Percentiles rank a stretch among this genome's conserved stretches.
These are phyloP conservation scores for Penicillium desertorum DNA, from an alignment of 495 filamentous ascomycete species.

Conservation along the genomic window DNA sequence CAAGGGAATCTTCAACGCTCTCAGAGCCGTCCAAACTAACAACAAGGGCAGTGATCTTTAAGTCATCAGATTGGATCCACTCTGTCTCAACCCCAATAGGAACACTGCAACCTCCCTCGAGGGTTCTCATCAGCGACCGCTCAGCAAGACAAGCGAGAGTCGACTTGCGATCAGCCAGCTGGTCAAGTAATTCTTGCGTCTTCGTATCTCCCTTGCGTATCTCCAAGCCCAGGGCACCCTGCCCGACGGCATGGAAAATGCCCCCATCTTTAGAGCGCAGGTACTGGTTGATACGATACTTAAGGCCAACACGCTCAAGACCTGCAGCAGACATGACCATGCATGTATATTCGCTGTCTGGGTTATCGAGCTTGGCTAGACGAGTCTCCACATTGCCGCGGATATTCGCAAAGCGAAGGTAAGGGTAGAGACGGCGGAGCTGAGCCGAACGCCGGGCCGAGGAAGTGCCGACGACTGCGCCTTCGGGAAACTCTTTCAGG, in stretches of 20 bases:
- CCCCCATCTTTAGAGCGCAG: conserved; percentile 63
- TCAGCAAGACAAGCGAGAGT: conserved; percentile 64
- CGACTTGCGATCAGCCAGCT: conserved; percentile 51
- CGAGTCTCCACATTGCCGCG: conserved; percentile 82
- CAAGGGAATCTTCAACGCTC: conserved; percentile 12
- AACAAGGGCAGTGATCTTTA: conserved; percentile 19
- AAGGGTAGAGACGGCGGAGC: conserved; percentile 62
- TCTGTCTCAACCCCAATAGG: conserved; percentile 69
- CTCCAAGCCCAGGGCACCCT: conserved; percentile 78
- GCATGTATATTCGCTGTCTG: conserved; percentile 58
- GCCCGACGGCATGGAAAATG: conserved; percentile 77
- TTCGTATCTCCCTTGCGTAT: conserved; percentile 61
- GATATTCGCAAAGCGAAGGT: conserved; percentile 65
- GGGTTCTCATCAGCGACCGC: conserved; percentile 66
- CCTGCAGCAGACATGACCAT: conserved; percentile 80
- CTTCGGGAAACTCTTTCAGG: conserved; percentile 65
- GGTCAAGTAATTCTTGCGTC: conserved; percentile 50
- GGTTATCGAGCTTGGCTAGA: conserved; percentile 69
- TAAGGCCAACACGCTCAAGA: conserved; percentile 58
- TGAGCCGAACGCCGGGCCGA: conserved; percentile 77
- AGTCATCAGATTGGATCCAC: conserved; percentile 15
- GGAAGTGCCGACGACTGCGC: conserved; percentile 73
- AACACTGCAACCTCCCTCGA: conserved; percentile 86
- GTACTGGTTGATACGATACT: conserved; percentile 65
- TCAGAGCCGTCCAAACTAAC: conserved; percentile 21